Conservation (phyloP, 1,284 basidiomycete genomes). For the Rhodotorula sp. region DNA sequence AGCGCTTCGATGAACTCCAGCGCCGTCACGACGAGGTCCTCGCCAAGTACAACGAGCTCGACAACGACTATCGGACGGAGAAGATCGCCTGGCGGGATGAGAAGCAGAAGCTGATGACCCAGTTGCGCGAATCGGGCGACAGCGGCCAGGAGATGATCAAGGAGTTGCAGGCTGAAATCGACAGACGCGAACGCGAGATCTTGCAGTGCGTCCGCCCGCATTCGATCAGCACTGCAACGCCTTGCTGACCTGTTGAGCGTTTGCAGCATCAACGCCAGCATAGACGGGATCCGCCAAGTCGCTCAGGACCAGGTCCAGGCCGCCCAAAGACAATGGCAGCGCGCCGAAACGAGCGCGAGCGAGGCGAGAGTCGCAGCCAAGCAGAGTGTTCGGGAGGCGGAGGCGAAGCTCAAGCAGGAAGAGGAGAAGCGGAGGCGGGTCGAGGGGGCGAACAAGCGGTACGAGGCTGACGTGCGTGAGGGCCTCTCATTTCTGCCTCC, state of each 20-base stretch:
- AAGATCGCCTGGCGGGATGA: slow-evolving; percentile 1
- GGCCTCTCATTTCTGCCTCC: too few species aligned
- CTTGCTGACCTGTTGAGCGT: background rate
- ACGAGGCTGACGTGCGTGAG: background rate
- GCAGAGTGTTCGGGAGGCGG: too few species aligned
- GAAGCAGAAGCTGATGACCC: background rate
- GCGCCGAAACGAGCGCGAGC: too few species aligned
- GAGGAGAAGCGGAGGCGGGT: background rate
- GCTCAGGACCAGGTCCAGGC: background rate
- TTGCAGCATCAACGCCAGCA: background rate
- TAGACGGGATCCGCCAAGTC: background rate
- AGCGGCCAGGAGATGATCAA: slow-evolving; percentile 1
- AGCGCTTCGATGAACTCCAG: background rate
- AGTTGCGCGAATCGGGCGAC: background rate
- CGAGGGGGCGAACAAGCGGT: background rate
- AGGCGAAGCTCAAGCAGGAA: background rate
- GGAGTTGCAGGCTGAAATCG: background rate
- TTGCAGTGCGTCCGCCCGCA: background rate
- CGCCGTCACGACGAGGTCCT: background rate
- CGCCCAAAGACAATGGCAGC: too few species aligned
- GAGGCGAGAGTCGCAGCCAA: too few species aligned
- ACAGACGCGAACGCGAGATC: background rate
- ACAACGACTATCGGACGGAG: slow-evolving; percentile 1
- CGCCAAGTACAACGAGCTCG: background rate
- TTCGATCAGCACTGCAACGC: background rate